These are phyloP conservation scores for Sclerotinia nivalis DNA, from an alignment of 2,329 filamentous ascomycete genomes.

Conservation along the genomic window DNA sequence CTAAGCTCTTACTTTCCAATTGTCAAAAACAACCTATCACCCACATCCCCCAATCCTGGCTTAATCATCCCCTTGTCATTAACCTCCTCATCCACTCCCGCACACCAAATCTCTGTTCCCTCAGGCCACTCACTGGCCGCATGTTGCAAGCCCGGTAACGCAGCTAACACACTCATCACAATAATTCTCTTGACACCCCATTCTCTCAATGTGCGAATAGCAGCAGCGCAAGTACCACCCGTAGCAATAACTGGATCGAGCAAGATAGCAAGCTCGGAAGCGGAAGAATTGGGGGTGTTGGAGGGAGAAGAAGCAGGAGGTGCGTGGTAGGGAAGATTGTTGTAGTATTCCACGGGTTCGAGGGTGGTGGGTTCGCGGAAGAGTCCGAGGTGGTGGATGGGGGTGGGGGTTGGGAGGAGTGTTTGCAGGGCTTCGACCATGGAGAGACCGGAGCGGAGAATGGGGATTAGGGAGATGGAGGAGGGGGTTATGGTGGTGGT, in stretches of 20 bases:
- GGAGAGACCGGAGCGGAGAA: constrained; percentile 85
- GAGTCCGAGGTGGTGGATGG: constrained; percentile 90
- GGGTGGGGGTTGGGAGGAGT: constrained; percentile 76
- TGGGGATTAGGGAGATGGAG: constrained; percentile 79
- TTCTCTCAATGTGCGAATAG: constrained; percentile 83
- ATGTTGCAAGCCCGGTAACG: constrained; percentile 65
- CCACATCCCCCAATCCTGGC: constrained; percentile 87
- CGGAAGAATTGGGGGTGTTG: constrained; percentile 43
- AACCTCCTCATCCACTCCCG: constrained; percentile 72
- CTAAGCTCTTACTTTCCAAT: constrained; percentile 67
- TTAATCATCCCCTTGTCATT: constrained; percentile 85
- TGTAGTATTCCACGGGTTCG: constrained; percentile 94
- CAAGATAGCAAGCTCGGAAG: constrained; percentile 71
- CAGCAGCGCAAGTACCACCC: constrained; percentile 83
- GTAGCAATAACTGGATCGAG: constrained; percentile 94
- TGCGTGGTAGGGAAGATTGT: constrained; percentile 82
- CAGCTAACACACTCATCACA: constrained; percentile 74
- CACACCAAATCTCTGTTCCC: constrained; percentile 77
- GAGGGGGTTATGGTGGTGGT: constrained; percentile 61
- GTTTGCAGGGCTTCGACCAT: constrained; percentile 89
- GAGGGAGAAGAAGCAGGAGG: constrained; percentile 45
- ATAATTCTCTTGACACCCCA: constrained; percentile 88
- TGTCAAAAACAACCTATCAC: constrained; percentile 85
- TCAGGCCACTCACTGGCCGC: constrained; percentile 79
- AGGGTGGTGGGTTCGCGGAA: constrained; percentile 88